Evolutionary conservation across 1,139 yeast genomes (phyloP).

Genomic region (Saccharomycopsis crataegensis): DNA sequence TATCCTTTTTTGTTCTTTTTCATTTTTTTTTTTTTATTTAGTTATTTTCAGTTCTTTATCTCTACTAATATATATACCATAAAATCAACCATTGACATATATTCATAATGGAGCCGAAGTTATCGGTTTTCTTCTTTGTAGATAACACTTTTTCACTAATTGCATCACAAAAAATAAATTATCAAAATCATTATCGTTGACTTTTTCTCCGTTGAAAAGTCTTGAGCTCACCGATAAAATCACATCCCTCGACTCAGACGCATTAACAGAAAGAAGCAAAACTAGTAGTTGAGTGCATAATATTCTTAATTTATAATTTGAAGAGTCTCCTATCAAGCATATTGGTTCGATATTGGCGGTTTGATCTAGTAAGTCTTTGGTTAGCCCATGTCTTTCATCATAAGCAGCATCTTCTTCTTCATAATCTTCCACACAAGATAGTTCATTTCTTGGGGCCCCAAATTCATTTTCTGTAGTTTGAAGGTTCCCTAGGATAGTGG

Average conservation of each 20-base stretch:
- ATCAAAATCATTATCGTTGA: conserved; percentile 22
- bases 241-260: conserved; percentile 25
- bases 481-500: conserved; percentile 19
- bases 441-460: not conserved
- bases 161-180: conserved; percentile 22
- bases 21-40: not conserved
- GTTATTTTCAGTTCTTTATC: not conserved
- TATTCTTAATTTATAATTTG: conserved; percentile 27
- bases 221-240: conserved; percentile 37
- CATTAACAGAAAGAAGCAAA: conserved; percentile 21
- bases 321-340: conserved; percentile 26
- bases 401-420: conserved; percentile 18
- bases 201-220: conserved; percentile 26
- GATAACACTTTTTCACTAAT: conserved; percentile 20
- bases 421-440: not conserved
- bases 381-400: conserved; percentile 20
- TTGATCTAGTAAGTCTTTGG: conserved; percentile 24
- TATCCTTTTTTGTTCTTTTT: not conserved
- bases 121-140: not conserved
- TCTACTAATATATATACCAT: not conserved
- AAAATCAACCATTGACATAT: not conserved
- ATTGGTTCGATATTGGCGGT: conserved; percentile 24
- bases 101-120: not conserved
- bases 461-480: not conserved
- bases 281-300: conserved; percentile 26